These are phyloP conservation scores for Xylariaceae sp. DNA, from an alignment of 2,329 filamentous ascomycete species.

Conservation along the genomic window DNA sequence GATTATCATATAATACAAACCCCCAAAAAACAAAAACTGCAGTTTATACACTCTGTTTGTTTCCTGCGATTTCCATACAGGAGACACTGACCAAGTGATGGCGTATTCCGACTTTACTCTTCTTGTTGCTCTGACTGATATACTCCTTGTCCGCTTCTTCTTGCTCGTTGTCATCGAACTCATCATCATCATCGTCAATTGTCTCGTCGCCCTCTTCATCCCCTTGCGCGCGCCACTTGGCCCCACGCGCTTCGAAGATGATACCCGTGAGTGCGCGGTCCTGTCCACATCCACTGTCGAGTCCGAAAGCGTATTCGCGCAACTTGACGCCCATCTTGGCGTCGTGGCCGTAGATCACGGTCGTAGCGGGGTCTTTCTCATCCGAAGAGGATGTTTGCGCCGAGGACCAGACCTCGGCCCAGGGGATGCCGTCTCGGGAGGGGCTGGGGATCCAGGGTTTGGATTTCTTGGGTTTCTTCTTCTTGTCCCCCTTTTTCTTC, in stretches of 20 bases:
- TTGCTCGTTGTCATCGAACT: not conserved
- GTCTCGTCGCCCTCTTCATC: constrained; percentile 2
- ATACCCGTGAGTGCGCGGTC: constrained; percentile 73
- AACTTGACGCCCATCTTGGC: constrained; percentile 60
- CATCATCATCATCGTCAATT: not conserved
- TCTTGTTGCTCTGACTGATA: not conserved
- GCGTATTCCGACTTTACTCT: constrained; percentile 5
- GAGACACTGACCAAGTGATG: constrained; percentile 17
- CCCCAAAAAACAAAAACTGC: not conserved
- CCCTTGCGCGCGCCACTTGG: not conserved
- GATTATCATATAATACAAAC: not conserved
- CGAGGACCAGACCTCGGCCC: constrained; percentile 60
- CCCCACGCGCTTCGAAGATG: constrained; percentile 51
- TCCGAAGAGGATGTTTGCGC: constrained; percentile 36
- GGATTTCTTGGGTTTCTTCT: not conserved
- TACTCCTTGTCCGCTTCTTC: not conserved
- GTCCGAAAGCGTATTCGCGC: constrained; percentile 68
- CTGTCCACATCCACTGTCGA: constrained; percentile 78
- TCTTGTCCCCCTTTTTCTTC: not conserved
- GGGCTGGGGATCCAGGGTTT: constrained; percentile 10
- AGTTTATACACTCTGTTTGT: not conserved
- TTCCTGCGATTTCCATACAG: not conserved
- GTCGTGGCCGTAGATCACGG: constrained; percentile 84
- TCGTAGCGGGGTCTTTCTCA: constrained; percentile 21
- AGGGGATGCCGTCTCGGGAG: constrained; percentile 52